Conservation (phyloP, 2,329 filamentous ascomycete species). For the Sphaerulina vaccinii region DNA sequence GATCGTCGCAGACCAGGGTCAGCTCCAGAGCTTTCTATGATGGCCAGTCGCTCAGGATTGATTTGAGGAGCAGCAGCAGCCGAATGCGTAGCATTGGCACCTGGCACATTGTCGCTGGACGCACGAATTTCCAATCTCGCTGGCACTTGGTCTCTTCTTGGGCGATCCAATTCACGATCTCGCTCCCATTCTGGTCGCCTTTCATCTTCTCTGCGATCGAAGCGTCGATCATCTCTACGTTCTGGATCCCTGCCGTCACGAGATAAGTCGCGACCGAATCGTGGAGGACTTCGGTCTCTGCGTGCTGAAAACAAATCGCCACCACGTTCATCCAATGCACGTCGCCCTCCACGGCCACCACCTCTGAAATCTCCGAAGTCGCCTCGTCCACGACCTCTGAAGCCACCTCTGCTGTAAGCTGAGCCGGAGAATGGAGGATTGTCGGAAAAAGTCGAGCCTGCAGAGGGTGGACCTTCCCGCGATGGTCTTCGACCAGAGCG, state of each 20-base stretch:
- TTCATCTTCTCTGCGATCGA: slow-evolving; percentile 46
- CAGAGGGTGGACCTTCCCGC: slow-evolving; percentile 70
- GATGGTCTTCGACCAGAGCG: slow-evolving; percentile 67
- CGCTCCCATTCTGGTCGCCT: slow-evolving; percentile 43
- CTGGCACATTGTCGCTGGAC: slow-evolving; percentile 28
- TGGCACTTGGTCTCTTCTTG: slow-evolving; percentile 32
- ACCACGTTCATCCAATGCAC: slow-evolving; percentile 47
- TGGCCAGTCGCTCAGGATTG: slow-evolving; percentile 35
- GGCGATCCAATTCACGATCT: slow-evolving; percentile 41
- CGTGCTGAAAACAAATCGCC: slow-evolving; percentile 53
- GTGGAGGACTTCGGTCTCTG: slow-evolving; percentile 53
- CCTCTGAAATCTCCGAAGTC: slow-evolving; percentile 55
- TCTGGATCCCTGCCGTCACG: slow-evolving; percentile 40
- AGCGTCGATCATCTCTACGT: slow-evolving; percentile 46
- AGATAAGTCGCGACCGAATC: slow-evolving; percentile 51
- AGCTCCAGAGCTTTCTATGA: slow-evolving; percentile 34
- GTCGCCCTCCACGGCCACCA: slow-evolving; percentile 46
- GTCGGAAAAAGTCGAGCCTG: slow-evolving; percentile 69
- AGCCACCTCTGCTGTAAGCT: slow-evolving; percentile 41
- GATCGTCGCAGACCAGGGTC: slow-evolving; percentile 30
- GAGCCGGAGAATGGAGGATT: slow-evolving; percentile 57
- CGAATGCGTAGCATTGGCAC: slow-evolving; percentile 19
- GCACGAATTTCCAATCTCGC: slow-evolving; percentile 33
- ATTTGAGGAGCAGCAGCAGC: slow-evolving; percentile 29
- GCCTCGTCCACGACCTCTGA: slow-evolving; percentile 45